phyloP scores from a whole-genome alignment of 768 basidiomycete species.

The Macrocybe gigantea region DNA sequence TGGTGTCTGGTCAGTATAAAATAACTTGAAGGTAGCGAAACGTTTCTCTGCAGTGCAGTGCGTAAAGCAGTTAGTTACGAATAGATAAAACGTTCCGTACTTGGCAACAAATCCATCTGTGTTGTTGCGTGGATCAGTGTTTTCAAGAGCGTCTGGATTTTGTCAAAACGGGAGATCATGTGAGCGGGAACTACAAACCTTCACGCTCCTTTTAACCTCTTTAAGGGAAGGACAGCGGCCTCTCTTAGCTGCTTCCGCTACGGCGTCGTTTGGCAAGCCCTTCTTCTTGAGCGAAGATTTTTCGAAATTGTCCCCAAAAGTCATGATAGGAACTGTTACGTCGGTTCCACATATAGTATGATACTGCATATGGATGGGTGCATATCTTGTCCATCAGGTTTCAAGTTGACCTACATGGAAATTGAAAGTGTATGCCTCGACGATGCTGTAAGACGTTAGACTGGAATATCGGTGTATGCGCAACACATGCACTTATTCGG shows the following conservation, averaged over 20 bases:
- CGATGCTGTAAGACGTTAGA: conserved; percentile 44
- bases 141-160: conserved; percentile 60
- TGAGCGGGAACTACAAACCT: conserved; percentile 33
- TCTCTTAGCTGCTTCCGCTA: conserved; percentile 48
- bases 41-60: conserved; percentile 49
- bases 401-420: conserved; percentile 47
- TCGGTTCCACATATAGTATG: conserved; percentile 58
- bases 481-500: conserved; percentile 55
- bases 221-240: conserved; percentile 67
- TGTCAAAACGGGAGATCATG: background rate
- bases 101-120: conserved; percentile 75
- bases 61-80: no score
- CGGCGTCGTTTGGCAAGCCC: conserved; percentile 41
- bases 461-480: conserved; percentile 1
- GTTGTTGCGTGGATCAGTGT: conserved; percentile 74
- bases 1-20: conserved; percentile 77
- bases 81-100: conserved; percentile 30
- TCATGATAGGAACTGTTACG: conserved; percentile 63
- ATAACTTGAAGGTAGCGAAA: conserved; percentile 85
- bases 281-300: conserved; percentile 38
- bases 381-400: background rate
- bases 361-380: conserved; percentile 43
- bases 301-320: conserved; percentile 54
- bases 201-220: conserved; percentile 79
- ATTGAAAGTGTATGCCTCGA: conserved; percentile 87